Conservation (phyloP, 768 basidiomycete species). For the Boletus coccyginus region DNA sequence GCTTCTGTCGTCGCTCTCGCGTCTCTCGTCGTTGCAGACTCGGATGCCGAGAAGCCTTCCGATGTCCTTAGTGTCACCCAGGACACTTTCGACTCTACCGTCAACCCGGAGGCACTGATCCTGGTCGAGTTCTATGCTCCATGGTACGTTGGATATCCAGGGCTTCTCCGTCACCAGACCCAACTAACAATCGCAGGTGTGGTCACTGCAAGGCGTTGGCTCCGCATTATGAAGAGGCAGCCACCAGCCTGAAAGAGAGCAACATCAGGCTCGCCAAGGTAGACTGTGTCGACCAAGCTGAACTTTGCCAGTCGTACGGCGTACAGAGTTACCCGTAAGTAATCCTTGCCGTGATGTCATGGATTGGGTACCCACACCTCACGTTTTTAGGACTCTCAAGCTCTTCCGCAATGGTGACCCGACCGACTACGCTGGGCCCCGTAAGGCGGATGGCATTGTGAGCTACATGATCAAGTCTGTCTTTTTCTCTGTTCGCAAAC, state of each 20-base stretch:
- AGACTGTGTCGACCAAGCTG: constrained; percentile 92
- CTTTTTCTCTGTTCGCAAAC: not conserved
- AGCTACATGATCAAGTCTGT: constrained; percentile 94
- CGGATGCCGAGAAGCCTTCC: constrained; percentile 40
- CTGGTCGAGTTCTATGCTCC: constrained; percentile 96
- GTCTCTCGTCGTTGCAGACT: constrained; percentile 50
- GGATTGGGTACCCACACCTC: not conserved
- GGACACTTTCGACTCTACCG: constrained; percentile 62
- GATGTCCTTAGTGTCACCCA: constrained; percentile 82
- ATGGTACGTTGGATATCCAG: constrained; percentile 47
- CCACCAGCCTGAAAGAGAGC: constrained; percentile 87
- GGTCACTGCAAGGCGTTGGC: constrained; percentile 96
- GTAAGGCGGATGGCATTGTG: constrained; percentile 94
- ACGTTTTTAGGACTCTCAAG: constrained; percentile 63
- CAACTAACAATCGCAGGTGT: constrained; percentile 52
- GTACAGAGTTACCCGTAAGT: constrained; percentile 94
- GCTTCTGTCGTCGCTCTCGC: constrained; percentile 54
- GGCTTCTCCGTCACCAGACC: not conserved
- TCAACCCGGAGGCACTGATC: constrained; percentile 67
- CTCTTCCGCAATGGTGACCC: constrained; percentile 85
- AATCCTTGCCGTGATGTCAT: not conserved
- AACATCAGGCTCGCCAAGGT: constrained; percentile 93
- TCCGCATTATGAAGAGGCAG: constrained; percentile 92
- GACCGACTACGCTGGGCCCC: constrained; percentile 80
- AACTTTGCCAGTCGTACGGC: constrained; percentile 85